A percentile compares a stretch with the other conserved stretches of the same genome.
Conservation (phyloP, 2,329 filamentous ascomycete species). For the Sclerotinia glacialis region DNA sequence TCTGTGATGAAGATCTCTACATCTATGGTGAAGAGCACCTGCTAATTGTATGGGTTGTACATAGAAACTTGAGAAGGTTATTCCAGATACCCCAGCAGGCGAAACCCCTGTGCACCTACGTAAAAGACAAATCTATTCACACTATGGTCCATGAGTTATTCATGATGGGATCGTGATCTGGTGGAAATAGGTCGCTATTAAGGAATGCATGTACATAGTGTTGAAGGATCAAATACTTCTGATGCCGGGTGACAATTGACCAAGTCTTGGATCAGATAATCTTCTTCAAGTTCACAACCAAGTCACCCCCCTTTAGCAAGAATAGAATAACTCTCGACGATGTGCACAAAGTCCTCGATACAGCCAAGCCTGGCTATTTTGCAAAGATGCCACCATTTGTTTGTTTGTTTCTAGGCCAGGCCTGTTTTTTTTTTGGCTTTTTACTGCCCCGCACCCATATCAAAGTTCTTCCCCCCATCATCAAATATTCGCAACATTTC, state of each 20-base stretch:
- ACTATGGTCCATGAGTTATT: constrained; percentile 22
- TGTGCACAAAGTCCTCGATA: constrained; percentile 1
- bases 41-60: background rate
- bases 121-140: constrained; percentile 53
- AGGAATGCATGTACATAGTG: constrained; percentile 20
- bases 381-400: background rate
- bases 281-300: background rate
- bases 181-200: background rate
- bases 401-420: background rate
- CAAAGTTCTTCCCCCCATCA: background rate
- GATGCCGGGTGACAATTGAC: background rate
- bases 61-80: constrained; percentile 77
- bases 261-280: background rate
- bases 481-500: background rate
- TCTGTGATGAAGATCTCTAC: background rate
- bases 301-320: background rate
- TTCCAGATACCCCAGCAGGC: constrained; percentile 69
- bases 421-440: background rate
- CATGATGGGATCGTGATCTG: background rate
- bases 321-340: background rate
- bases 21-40: background rate
- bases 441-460: background rate
- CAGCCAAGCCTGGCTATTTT: background rate
- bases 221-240: background rate
- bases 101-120: constrained; percentile 72